Base-by-base conservation (phyloP, 2,329 filamentous ascomycete species). In the Bipolaris sorokiniana region DNA sequence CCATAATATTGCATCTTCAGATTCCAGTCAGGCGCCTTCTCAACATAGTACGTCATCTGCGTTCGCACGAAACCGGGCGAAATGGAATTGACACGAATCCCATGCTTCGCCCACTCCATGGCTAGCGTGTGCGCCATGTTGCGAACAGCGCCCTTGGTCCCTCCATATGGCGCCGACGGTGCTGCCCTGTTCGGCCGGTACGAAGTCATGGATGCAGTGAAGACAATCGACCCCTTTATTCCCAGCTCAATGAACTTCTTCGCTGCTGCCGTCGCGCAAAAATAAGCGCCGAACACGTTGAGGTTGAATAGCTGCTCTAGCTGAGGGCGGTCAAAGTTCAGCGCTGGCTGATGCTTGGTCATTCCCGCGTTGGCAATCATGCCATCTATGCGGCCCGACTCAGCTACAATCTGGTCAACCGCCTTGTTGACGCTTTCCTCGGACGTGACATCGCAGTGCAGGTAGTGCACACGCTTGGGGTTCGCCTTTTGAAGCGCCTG, bases 31-130 rank as follows among this genome's bases (percentile, higher is more conserved):
- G 78, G 76, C 48, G 80, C 77, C 48, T 77, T 75, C 18, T 81
- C 79, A 3, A 83, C 78, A 67, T 78, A 83, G 64, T 82, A 81
- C 2, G 79, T 81, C 79, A 81, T 81, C 69, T 63, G 76, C 47
- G 90, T 95, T 81, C 93, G 90, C 88, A 94, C 93, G 81, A 94
- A 94, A 28, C 90, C 90, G 18, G 91, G 90, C 6, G 88, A 91
- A 78, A 94, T 92, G 77, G 86, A 89, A 84, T 95, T 95, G 70
- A 93, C 90, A 36, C 90, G 88, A 72, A 94, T 92, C 67, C 84
- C 83, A 78, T 91, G 84, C 79, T 90, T 89, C 70, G 90, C 89
- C 90, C 91, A 94, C 79, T 95, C 91, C 53, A 90, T 90, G 41
- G 90, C 90, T 22, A 95, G 85, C 3, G 89, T 66, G 71, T 79